Conservation (phyloP, 1,139 yeast genomes). For the Maudiozyma humilis region DNA sequence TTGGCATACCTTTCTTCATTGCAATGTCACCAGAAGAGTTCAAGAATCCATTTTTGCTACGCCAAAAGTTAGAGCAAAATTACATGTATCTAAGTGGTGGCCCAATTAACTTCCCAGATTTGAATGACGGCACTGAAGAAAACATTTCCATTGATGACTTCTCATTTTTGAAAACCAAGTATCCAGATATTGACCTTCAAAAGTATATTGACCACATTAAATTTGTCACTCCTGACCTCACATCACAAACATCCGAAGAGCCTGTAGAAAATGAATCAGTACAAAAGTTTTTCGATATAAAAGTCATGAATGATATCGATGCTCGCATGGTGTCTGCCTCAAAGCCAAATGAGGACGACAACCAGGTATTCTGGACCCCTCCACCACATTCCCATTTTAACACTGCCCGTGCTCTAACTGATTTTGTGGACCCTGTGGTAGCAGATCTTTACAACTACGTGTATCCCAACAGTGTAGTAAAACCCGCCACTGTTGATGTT, state of each 20-base stretch:
- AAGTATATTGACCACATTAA: conserved; percentile 11
- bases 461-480: neutral
- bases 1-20: conserved; percentile 73
- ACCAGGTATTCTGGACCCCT: conserved; percentile 43
- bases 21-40: conserved; percentile 44
- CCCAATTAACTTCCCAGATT: conserved; percentile 20
- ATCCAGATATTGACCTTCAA: conserved; percentile 13
- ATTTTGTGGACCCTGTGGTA: conserved; percentile 17
- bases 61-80: conserved; percentile 45
- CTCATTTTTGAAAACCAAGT: conserved; percentile 19
- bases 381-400: conserved; percentile 15
- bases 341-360: neutral
- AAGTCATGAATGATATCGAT: conserved; percentile 24
- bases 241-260: neutral
- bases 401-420: conserved; percentile 15
- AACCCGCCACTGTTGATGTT: neutral
- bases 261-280: neutral
- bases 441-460: conserved; percentile 22
- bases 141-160: conserved; percentile 10
- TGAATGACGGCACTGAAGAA: conserved; percentile 5
- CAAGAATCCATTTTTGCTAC: conserved; percentile 46
- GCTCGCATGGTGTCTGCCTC: neutral
- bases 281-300: conserved; percentile 38
- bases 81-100: conserved; percentile 37
- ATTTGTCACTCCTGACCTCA: conserved; percentile 11